Conservation (phyloP, 495 filamentous ascomycete genomes). For the Penicillium psychrofluorescens region DNA sequence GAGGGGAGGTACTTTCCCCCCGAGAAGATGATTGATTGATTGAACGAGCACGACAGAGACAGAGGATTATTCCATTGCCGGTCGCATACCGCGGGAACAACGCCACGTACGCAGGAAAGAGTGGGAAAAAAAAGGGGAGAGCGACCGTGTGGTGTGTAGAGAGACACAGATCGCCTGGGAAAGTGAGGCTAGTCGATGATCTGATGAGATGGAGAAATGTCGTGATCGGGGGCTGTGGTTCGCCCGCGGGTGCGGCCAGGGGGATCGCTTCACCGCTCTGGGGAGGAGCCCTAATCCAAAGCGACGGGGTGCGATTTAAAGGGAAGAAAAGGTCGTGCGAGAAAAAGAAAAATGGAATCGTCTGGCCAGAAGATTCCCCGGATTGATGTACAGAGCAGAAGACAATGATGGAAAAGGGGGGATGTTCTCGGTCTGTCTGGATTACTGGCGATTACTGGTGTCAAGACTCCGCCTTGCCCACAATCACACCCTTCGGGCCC, state of each 20-base stretch:
- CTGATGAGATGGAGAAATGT: conserved; percentile 47
- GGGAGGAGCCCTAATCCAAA: neutral
- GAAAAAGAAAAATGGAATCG: neutral
- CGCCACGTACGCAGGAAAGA: conserved; percentile 20
- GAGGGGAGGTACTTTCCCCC: no score
- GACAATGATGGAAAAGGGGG: neutral
- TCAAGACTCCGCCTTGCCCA: neutral
- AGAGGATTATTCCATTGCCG: neutral
- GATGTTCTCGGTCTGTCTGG: neutral
- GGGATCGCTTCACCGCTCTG: conserved; percentile 17
- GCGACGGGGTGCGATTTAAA: neutral
- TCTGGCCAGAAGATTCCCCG: no score
- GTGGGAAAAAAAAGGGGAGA: conserved; percentile 3
- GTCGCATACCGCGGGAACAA: conserved; percentile 16
- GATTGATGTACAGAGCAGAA: no score
- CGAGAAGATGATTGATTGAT: no score
- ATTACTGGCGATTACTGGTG: neutral
- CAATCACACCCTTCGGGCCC: neutral
- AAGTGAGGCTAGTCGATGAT: conserved; percentile 31
- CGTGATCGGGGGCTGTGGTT: conserved; percentile 36
- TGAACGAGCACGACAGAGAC: neutral
- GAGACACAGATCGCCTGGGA: neutral
- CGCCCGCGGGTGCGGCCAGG: conserved; percentile 6
- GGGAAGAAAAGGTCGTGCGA: neutral
- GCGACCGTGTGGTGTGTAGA: neutral